These are phyloP conservation scores for Sabuloglossum arenarium DNA, from an alignment of 495 filamentous ascomycete genomes.

Conservation along the genomic window DNA sequence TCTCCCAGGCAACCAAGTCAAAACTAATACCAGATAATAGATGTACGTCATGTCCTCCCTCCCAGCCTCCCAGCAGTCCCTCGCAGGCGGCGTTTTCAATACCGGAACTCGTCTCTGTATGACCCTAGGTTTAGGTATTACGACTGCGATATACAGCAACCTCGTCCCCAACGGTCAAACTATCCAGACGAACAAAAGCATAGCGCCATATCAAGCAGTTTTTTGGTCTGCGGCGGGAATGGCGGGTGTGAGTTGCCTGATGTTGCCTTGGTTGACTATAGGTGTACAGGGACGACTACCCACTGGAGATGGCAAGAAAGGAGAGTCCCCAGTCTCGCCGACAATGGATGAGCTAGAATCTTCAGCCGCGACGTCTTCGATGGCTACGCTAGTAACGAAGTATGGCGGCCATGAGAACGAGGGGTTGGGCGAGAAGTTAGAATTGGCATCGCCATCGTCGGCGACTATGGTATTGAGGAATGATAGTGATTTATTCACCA, in stretches of 20 bases:
- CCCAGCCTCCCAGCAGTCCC: slow-evolving; percentile 15
- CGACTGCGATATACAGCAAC: slow-evolving; percentile 18
- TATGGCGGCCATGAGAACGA: too few species aligned
- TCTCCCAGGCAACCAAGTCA: neutral
- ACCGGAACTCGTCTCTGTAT: slow-evolving; percentile 17
- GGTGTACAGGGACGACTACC: neutral
- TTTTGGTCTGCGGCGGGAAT: neutral
- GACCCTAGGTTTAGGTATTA: slow-evolving; percentile 17
- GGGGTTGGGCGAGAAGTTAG: too few species aligned
- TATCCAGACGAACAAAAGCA: neutral
- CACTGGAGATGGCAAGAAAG: too few species aligned
- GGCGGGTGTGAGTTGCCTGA: neutral
- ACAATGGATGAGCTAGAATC: too few species aligned
- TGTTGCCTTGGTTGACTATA: neutral
- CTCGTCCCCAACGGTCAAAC: neutral
- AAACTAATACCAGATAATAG: slow-evolving; percentile 4
- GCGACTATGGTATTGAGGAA: too few species aligned
- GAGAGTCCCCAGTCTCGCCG: too few species aligned
- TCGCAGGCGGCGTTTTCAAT: slow-evolving; percentile 21
- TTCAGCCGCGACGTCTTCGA: too few species aligned
- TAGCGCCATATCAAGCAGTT: neutral
- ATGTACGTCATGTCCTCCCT: slow-evolving; percentile 23
- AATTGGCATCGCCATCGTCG: too few species aligned
- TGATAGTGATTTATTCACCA: too few species aligned
- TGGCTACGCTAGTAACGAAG: too few species aligned